Evolutionary conservation across 768 basidiomycete genomes (phyloP).

Genomic region (Leccinum arenicola): DNA sequence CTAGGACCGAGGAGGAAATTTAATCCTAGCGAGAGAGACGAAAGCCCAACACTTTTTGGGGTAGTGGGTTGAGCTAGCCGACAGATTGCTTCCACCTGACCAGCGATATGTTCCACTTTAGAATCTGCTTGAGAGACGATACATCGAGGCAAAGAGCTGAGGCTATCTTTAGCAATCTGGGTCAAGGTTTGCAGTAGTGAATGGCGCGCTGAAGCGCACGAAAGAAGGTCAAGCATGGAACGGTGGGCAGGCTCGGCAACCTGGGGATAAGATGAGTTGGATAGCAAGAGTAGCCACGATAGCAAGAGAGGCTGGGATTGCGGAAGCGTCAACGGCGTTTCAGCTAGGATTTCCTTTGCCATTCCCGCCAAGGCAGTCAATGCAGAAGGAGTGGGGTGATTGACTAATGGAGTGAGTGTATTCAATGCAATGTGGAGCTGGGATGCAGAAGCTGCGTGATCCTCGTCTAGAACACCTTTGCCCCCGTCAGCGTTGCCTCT

Average conservation of each 20-base stretch:
- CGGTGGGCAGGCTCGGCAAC: slow-evolving; percentile 49
- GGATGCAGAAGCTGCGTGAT: slow-evolving; percentile 81
- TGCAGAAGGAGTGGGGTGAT: slow-evolving; percentile 69
- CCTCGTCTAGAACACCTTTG: slow-evolving; percentile 77
- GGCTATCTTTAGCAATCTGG: slow-evolving; percentile 59
- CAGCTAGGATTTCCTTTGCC: slow-evolving; percentile 50
- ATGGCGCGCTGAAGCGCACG: slow-evolving; percentile 40
- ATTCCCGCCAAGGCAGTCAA: slow-evolving; percentile 55
- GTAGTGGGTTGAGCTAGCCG: slow-evolving; percentile 33
- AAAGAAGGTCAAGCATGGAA: slow-evolving; percentile 47
- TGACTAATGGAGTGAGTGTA: slow-evolving; percentile 63
- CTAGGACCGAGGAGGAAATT: slow-evolving; percentile 72
- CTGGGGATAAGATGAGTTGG: slow-evolving; percentile 52
- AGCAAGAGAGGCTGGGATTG: slow-evolving; percentile 66
- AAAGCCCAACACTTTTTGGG: slow-evolving; percentile 26
- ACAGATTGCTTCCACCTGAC: slow-evolving; percentile 71
- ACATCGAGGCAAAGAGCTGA: slow-evolving; percentile 69
- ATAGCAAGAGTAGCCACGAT: slow-evolving; percentile 70
- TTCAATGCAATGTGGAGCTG: slow-evolving; percentile 85
- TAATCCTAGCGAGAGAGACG: slow-evolving; percentile 50
- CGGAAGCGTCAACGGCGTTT: slow-evolving; percentile 62
- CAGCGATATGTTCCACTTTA: slow-evolving; percentile 68
- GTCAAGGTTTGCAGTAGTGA: slow-evolving; percentile 55
- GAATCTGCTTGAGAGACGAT: slow-evolving; percentile 68
- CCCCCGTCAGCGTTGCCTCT: slow-evolving; percentile 66